phyloP scores from a whole-genome alignment of 108 stramenopile species.

The Fragilaria crotonensis region DNA sequence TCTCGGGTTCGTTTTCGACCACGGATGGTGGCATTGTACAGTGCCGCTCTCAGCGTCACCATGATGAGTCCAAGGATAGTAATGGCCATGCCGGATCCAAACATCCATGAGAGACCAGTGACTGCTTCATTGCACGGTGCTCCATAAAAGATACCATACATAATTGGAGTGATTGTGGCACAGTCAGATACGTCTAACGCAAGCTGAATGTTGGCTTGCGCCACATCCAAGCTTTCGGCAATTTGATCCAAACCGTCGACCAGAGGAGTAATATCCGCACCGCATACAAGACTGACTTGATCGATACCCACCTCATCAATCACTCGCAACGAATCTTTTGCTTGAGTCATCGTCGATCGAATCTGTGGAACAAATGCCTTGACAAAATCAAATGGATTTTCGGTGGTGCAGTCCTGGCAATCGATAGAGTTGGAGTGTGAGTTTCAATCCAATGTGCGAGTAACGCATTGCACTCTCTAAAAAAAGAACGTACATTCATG shows the following conservation, averaged over 20 bases:
- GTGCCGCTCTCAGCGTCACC: constrained; percentile 33
- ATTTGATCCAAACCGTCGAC: neutral
- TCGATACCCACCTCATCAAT: neutral
- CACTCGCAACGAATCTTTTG: neutral
- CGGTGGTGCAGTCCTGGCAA: constrained; percentile 25
- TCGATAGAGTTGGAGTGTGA: no score
- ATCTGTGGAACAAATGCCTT: neutral
- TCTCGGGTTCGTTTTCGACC: constrained; percentile 12
- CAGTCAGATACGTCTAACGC: constrained; percentile 19
- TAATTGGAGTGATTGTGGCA: constrained; percentile 20
- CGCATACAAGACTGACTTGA: constrained; percentile 6
- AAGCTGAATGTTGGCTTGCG: constrained; percentile 6
- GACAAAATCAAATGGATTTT: constrained; percentile 23
- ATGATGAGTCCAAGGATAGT: constrained; percentile 25
- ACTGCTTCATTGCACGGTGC: constrained; percentile 30
- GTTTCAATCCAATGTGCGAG: no score
- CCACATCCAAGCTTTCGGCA: constrained; percentile 5
- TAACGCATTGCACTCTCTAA: no score
- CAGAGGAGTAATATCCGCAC: constrained; percentile 6
- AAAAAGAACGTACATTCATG: constrained; percentile 28
- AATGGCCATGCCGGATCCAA: constrained; percentile 15
- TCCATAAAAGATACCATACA: constrained; percentile 24
- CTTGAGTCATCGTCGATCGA: neutral
- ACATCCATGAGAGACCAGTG: constrained; percentile 23
- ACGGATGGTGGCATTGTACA: constrained; percentile 24